Base-by-base conservation (phyloP, 371 early-diverging fungal species). In the Apophysomyces sp. region DNA sequence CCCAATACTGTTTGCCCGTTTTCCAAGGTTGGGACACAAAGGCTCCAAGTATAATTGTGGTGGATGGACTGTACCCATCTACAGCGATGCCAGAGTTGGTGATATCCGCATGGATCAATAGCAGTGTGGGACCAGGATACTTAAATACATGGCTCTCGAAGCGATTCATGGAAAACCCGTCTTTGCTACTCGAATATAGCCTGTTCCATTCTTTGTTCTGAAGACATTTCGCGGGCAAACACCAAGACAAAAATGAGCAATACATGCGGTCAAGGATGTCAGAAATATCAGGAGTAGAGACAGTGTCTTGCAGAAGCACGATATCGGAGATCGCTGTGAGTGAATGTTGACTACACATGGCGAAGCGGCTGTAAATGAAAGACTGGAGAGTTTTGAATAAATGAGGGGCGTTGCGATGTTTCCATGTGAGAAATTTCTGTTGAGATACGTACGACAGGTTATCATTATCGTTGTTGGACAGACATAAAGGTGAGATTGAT, bases 81-180 rank as follows among this genome's bases (percentile, higher is more conserved):
- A 37, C 41, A 31, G 21, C 49, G 11, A 44, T 7, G n/a, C 24
- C 49, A 21, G 49, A 3, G 21, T 44, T 21, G 27, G 34, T 37
- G 28, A 54, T 59, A 32, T 78, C 78, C 0, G 72, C 79, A 28
- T 74, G 71, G 28, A 88, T 61, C 4, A 88, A 40, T 9, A 85
- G 55, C 16, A 89, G 54, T 0, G 87, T 89, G 0, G 89, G 87
- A 0, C 85, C 89, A 3, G 84, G 82, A 61, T 89, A 89, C 52
- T 85, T 86, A 71, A 87, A 89, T 1, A 85, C 82, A 55, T 83
- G 82, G 7, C 72, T 77, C 54, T 83, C 83, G 55, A 87, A 89
- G 29, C 86, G 69, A 51, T 85, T 89, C 87, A 87, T 89, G 15
- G 86, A 82, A 63, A 85, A 89, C 0, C 89, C 89, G 41, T 89